Evolutionary conservation across 495 filamentous ascomycete genomes (phyloP).

Genomic region (Articulospora tetracladia): DNA sequence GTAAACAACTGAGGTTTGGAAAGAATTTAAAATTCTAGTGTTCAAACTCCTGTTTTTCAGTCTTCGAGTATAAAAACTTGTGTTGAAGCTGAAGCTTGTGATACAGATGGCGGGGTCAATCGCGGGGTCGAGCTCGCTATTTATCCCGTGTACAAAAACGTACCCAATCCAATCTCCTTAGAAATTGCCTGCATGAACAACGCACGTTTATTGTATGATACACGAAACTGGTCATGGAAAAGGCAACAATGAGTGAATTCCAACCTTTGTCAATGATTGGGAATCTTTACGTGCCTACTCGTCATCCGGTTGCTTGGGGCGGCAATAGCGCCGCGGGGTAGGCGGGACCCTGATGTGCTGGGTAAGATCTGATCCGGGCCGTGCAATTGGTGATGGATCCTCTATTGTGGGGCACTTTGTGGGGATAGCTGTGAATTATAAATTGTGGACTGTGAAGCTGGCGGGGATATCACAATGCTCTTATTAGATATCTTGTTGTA

Average conservation of each 20-base stretch:
- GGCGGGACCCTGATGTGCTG: neutral
- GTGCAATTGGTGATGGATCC: neutral
- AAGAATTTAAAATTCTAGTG: too few species aligned
- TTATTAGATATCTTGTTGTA: too few species aligned
- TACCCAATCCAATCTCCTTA: neutral
- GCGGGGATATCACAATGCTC: too few species aligned
- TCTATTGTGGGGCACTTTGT: too few species aligned
- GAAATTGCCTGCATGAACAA: neutral
- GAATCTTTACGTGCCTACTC: neutral
- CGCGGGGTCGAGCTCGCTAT: neutral
- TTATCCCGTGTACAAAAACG: neutral
- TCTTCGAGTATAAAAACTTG: too few species aligned
- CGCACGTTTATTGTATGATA: neutral
- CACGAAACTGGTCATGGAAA: neutral
- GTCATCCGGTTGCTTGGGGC: neutral
- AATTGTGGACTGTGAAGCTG: too few species aligned
- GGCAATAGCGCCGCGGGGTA: neutral
- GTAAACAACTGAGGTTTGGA: neutral
- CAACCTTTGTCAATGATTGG: slow-evolving; percentile 1
- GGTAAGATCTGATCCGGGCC: neutral
- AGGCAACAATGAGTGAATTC: neutral
- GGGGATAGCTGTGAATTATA: neutral
- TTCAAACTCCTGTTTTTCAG: too few species aligned
- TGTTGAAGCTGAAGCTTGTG: neutral
- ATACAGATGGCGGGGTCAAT: neutral